Conservation (phyloP, 2,329 filamentous ascomycete species). For the Periconia macrospinosa region DNA sequence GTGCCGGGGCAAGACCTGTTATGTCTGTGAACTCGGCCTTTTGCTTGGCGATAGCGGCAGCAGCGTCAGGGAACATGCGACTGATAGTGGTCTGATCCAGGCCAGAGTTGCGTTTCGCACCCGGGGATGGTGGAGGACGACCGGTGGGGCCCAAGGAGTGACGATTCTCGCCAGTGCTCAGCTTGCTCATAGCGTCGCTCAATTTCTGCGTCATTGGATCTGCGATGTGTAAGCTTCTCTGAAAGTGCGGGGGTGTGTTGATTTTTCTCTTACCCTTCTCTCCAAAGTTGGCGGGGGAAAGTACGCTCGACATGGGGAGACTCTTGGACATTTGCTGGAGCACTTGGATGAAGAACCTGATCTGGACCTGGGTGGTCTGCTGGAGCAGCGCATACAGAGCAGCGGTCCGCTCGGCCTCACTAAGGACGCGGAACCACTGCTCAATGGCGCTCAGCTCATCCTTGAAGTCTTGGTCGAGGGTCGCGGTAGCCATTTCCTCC, state of each 20-base stretch:
- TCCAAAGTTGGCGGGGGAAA: conserved; percentile 89
- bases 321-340: conserved; percentile 99
- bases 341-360: conserved; percentile 98
- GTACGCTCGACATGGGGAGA: conserved; percentile 92
- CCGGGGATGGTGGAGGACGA: conserved; percentile 74
- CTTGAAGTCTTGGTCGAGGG: conserved; percentile 99
- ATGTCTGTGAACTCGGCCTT: conserved; percentile 97
- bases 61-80: conserved; percentile 98
- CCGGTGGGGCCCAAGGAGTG: conserved; percentile 70
- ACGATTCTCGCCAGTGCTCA: conserved; percentile 83
- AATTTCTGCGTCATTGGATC: conserved; percentile 97
- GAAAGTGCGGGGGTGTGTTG: background rate
- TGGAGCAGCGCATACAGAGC: conserved; percentile 93
- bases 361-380: conserved; percentile 98
- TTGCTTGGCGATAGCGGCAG: conserved; percentile 96
- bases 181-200: conserved; percentile 94
- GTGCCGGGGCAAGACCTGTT: conserved; percentile 84
- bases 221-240: conserved; percentile 45
- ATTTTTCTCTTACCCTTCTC: conserved; percentile 73
- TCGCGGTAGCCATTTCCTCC: conserved; percentile 98
- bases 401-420: conserved; percentile 93
- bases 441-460: conserved; percentile 98
- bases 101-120: conserved; percentile 87
- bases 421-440: conserved; percentile 98
- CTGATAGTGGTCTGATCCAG: conserved; percentile 93